A percentile compares a stretch with the other conserved stretches of the same genome.
Conservation (phyloP, 2,329 filamentous ascomycete genomes). For the Grosmannia penicillata region DNA sequence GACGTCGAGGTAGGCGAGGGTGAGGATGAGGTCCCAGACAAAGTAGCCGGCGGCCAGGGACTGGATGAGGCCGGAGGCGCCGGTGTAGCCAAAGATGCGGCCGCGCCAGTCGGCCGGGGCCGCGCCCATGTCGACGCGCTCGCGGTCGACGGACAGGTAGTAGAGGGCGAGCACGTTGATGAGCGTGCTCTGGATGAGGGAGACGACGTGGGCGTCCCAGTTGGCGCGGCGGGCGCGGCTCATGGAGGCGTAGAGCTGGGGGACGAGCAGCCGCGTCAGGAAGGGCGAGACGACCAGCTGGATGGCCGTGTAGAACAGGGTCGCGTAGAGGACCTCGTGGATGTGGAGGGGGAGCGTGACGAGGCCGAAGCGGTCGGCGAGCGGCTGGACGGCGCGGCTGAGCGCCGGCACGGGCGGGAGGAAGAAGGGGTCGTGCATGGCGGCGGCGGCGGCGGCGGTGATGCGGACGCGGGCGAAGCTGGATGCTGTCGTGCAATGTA, state of each 20-base stretch:
- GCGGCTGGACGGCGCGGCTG: slow-evolving; percentile 41
- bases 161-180: slow-evolving; percentile 63
- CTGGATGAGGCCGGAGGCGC: slow-evolving; percentile 56
- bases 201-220: slow-evolving; percentile 79
- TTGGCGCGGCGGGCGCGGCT: slow-evolving; percentile 53
- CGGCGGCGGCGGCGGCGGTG: slow-evolving; percentile 8
- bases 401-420: slow-evolving; percentile 45
- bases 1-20: slow-evolving; percentile 49
- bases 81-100: slow-evolving; percentile 66
- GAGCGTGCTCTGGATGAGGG: slow-evolving; percentile 59
- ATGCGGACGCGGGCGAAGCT: no score
- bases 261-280: slow-evolving; percentile 47
- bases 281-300: slow-evolving; percentile 52
- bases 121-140: slow-evolving; percentile 46
- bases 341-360: slow-evolving; percentile 59
- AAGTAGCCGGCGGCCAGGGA: slow-evolving; percentile 71
- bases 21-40: slow-evolving; percentile 65
- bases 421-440: slow-evolving; percentile 62
- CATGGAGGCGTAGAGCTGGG: slow-evolving; percentile 46
- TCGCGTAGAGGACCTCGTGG: slow-evolving; percentile 58
- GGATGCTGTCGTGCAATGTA: no score
- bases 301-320: slow-evolving; percentile 53
- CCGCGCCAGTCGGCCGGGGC: slow-evolving; percentile 31
- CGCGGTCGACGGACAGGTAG: slow-evolving; percentile 54
- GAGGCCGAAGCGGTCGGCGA: slow-evolving; percentile 46